phyloP scores from a whole-genome alignment of 495 filamentous ascomycete genomes.

The Podospora australis region DNA sequence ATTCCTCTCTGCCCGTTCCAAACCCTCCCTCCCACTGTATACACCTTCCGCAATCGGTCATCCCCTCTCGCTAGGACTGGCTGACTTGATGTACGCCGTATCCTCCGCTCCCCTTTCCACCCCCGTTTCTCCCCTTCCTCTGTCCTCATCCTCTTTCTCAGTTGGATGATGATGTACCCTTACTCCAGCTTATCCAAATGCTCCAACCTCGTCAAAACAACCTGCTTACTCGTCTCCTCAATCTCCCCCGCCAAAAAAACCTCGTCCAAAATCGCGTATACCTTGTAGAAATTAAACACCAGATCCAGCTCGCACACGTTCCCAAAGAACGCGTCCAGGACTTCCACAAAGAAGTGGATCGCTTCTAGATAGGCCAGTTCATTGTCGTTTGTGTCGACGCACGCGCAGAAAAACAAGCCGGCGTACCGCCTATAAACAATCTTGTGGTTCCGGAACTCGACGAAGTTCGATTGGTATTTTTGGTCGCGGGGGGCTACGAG shows the following conservation, averaged over 20 bases:
- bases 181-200: slow-evolving; percentile 96
- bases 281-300: slow-evolving; percentile 99
- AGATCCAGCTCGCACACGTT: slow-evolving; percentile 99
- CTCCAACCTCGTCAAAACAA: slow-evolving; percentile 87
- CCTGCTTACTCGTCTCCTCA: slow-evolving; percentile 97
- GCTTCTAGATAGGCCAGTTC: slow-evolving; percentile 95
- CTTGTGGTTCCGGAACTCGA: slow-evolving; percentile 89
- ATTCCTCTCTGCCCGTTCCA: no score
- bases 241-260: slow-evolving; percentile 92
- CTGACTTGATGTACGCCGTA: no score
- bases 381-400: slow-evolving; percentile 98
- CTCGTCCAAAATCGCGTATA: slow-evolving; percentile 98
- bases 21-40: no score
- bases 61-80: no score
- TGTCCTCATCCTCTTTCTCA: not conserved
- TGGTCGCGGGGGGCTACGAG: slow-evolving; percentile 96
- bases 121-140: not conserved
- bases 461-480: slow-evolving; percentile 99
- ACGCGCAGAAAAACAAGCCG: slow-evolving; percentile 96
- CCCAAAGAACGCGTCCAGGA: slow-evolving; percentile 95
- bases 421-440: slow-evolving; percentile 96
- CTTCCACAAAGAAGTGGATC: slow-evolving; percentile 99
- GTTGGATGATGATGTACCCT: slow-evolving; percentile 8
- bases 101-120: not conserved
- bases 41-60: no score